Evolutionary conservation across 805 yeast genomes (phyloP).

Genomic region (Teunomyces lycoperdinae): DNA sequence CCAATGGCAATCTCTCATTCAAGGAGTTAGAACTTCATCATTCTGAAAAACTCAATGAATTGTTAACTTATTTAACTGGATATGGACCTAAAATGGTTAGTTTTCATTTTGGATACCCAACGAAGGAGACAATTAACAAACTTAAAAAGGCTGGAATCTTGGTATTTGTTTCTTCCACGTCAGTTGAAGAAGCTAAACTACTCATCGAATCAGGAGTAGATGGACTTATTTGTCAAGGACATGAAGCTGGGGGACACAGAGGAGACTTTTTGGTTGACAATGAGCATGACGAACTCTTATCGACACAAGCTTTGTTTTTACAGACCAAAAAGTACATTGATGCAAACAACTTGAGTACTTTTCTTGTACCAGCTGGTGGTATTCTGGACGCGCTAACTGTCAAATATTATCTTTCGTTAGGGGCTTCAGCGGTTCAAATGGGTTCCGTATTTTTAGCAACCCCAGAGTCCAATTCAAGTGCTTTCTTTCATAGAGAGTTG

Average conservation of each 20-base stretch:
- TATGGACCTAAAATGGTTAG: constrained; percentile 44
- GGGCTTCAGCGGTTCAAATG: constrained; percentile 54
- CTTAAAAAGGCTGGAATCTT: constrained; percentile 37
- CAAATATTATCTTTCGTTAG: constrained; percentile 29
- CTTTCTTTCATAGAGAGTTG: constrained; percentile 14
- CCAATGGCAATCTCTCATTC: constrained; percentile 27
- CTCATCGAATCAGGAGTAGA: constrained; percentile 36
- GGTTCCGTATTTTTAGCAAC: constrained; percentile 50
- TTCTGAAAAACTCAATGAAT: constrained; percentile 12
- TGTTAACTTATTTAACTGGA: constrained; percentile 15
- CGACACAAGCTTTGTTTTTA: constrained; percentile 30
- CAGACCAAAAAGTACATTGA: constrained; percentile 13
- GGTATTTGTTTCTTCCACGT: constrained; percentile 49
- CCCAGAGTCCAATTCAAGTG: constrained; percentile 25
- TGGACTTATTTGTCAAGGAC: constrained; percentile 54
- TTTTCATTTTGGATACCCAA: constrained; percentile 54
- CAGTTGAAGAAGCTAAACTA: constrained; percentile 38
- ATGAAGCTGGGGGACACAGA: constrained; percentile 67
- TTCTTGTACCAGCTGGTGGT: constrained; percentile 53
- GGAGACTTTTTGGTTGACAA: constrained; percentile 40
- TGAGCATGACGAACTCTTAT: constrained; percentile 29
- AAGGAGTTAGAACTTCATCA: constrained; percentile 23
- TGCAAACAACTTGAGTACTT: constrained; percentile 14
- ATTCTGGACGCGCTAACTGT: constrained; percentile 34
- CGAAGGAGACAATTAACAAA: constrained; percentile 22